Evolutionary conservation across 768 basidiomycete species (phyloP).

Genomic region (Suillus variegatus): DNA sequence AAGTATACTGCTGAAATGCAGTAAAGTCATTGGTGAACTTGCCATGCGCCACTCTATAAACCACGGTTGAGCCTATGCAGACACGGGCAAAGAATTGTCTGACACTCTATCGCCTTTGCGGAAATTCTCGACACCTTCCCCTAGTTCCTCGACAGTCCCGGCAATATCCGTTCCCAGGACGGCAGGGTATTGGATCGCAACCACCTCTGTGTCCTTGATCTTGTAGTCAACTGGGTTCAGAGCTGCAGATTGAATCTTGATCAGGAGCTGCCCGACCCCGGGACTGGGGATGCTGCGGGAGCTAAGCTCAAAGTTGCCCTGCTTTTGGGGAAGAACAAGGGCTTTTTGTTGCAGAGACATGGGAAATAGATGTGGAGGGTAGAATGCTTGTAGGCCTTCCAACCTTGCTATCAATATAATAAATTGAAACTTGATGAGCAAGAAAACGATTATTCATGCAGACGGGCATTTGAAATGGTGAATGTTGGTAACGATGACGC

Average conservation of each 20-base stretch:
- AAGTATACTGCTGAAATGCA: slow-evolving; percentile 43
- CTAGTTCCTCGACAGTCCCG: slow-evolving; percentile 42
- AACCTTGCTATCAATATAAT: not conserved
- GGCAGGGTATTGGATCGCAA: slow-evolving; percentile 35
- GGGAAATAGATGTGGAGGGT: not conserved
- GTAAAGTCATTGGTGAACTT: slow-evolving; percentile 27
- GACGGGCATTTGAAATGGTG: not conserved
- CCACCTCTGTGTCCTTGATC: slow-evolving; percentile 30
- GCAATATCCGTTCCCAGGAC: slow-evolving; percentile 38
- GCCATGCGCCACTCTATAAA: slow-evolving; percentile 34
- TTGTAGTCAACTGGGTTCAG: slow-evolving; percentile 52
- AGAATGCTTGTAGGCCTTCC: not conserved
- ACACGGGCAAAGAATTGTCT: slow-evolving; percentile 10
- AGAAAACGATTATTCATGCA: not conserved
- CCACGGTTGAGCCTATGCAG: slow-evolving; percentile 19
- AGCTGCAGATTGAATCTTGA: slow-evolving; percentile 40
- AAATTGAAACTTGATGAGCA: not conserved
- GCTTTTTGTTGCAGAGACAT: slow-evolving; percentile 34
- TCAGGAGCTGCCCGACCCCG: slow-evolving; percentile 40
- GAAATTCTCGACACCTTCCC: slow-evolving; percentile 36
- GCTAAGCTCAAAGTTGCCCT: slow-evolving; percentile 32
- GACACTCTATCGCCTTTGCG: slow-evolving; percentile 44
- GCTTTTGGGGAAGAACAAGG: slow-evolving; percentile 25
- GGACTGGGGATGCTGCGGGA: slow-evolving; percentile 33
- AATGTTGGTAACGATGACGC: no score